Percentiles rank a stretch among this genome's conserved stretches.
Conservation (phyloP, 495 filamentous ascomycete genomes). For the Saxophila tyrrhenica region DNA sequence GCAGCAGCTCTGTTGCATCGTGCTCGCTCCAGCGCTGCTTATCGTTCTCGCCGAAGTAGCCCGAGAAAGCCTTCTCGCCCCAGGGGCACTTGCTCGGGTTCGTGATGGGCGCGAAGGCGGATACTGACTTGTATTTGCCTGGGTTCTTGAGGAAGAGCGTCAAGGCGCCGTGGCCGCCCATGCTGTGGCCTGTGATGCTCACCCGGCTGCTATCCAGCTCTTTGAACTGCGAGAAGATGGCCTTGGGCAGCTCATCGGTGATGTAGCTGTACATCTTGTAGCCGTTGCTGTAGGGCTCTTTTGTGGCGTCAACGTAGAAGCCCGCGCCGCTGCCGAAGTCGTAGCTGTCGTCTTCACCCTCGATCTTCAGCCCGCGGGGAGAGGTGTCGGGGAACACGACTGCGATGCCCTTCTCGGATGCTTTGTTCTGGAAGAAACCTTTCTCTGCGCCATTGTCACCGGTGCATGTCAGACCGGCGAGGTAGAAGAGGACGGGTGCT, state of each 20-base stretch:
- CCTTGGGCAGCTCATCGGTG: constrained; percentile 63
- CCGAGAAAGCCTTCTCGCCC: constrained; percentile 89
- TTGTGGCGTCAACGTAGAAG: constrained; percentile 90
- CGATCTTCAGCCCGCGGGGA: constrained; percentile 66
- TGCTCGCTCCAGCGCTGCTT: constrained; percentile 70
- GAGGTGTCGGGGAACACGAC: constrained; percentile 91
- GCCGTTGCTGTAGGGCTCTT: constrained; percentile 53
- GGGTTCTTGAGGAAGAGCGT: constrained; percentile 87
- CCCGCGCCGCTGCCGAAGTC: constrained; percentile 87
- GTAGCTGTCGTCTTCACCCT: constrained; percentile 71
- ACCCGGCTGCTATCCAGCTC: constrained; percentile 54
- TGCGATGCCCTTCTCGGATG: constrained; percentile 67
- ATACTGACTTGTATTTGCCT: constrained; percentile 73
- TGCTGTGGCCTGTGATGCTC: constrained; percentile 82
- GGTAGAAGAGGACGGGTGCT: constrained; percentile 82
- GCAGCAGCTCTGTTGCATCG: constrained; percentile 85
- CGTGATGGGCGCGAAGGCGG: constrained; percentile 82
- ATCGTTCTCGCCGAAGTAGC: constrained; percentile 70
- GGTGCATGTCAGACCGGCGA: constrained; percentile 89
- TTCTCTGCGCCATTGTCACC: constrained; percentile 95
- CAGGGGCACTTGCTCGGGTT: constrained; percentile 81
- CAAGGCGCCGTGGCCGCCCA: constrained; percentile 93
- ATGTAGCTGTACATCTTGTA: constrained; percentile 96
- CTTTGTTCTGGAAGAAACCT: constrained; percentile 82
- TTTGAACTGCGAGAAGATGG: constrained; percentile 53